Base-by-base conservation (phyloP, 306 rosid species). In the Notholithocarpus densiflorus region DNA sequence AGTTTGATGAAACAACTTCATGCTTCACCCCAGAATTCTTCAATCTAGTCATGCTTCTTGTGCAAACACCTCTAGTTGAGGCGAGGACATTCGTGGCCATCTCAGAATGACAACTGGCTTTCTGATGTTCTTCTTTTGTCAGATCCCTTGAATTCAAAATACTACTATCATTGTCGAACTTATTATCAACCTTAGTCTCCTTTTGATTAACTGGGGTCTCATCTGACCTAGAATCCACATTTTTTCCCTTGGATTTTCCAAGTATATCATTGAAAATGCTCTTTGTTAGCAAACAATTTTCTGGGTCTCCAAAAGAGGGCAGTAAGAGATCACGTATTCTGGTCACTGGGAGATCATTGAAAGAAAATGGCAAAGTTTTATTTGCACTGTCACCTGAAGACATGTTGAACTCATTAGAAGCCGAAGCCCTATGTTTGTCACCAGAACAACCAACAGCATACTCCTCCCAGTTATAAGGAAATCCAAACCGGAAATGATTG, bases 391-490 rank as follows among this genome's bases (percentile, higher is more conserved):
- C 75, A 24, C 32, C 68, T 10, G 55, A 83, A 77, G 57, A 62
- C 56, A 43, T 23, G 75, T 76, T 83, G 53, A 75, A 78, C 69
- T 80, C 84, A n/a, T 40, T 81, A 45, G 75, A 70, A n/a, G 53
- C 71, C 61, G 79, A 27, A 69, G 56, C 75, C 65, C 70, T 76
- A 40, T 73, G 59, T 68, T 76, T 56, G 53, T 77, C 75, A 43
- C 74, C 74, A 43, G 18, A 52, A 71, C 77, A 56, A 72, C 61
- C 31, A 71, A 71, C 34, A 19, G 82, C 71, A 71, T 84, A 86
- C 71, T 82, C 82, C 76, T 87, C 82, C 98, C 98, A 94, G 77
- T 92, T 80, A 74, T 81, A 81, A 7, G 97, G 98, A 88, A 94
- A 94, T 56, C 97, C 97, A 56, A 87, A 59, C 60, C 80, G 79